phyloP scores from a whole-genome alignment of 2,329 filamentous ascomycete genomes.

The Mollisia scopiformis region DNA sequence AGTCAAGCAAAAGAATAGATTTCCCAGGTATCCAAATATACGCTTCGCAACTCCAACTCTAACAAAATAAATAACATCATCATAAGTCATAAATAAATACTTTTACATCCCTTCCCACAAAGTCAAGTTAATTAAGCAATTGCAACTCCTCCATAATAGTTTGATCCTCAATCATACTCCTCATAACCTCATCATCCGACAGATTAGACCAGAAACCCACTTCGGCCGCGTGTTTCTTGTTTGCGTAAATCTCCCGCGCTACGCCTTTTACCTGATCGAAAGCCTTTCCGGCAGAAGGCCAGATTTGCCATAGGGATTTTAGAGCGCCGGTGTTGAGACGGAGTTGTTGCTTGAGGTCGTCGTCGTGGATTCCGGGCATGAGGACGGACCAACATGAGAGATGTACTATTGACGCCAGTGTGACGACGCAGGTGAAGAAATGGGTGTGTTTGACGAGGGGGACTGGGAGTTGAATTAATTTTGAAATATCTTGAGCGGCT shows the following conservation, averaged over 20 bases:
- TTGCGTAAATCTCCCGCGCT: constrained; percentile 69
- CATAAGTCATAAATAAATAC: neutral
- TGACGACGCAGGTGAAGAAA: constrained; percentile 82
- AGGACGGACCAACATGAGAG: constrained; percentile 72
- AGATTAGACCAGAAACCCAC: constrained; percentile 30
- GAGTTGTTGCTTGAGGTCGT: constrained; percentile 73
- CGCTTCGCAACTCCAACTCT: neutral
- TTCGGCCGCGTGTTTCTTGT: constrained; percentile 35
- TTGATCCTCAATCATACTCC: constrained; percentile 36
- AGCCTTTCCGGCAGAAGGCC: constrained; percentile 57
- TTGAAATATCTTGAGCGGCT: constrained; percentile 77
- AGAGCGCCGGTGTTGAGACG: constrained; percentile 63
- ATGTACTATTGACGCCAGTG: constrained; percentile 79
- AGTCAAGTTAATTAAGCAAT: constrained; percentile 21
- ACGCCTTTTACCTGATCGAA: constrained; percentile 76
- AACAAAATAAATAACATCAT: neutral
- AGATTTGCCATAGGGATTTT: constrained; percentile 34
- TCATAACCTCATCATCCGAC: constrained; percentile 35
- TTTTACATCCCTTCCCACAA: neutral
- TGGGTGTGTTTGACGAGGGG: constrained; percentile 75
- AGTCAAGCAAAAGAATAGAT: no score
- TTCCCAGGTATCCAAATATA: neutral
- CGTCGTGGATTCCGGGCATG: constrained; percentile 49
- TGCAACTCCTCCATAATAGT: constrained; percentile 36
- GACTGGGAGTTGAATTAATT: constrained; percentile 73